Evolutionary conservation across 1,139 yeast species (phyloP).

Genomic region (Debaryomyces coudertii): DNA sequence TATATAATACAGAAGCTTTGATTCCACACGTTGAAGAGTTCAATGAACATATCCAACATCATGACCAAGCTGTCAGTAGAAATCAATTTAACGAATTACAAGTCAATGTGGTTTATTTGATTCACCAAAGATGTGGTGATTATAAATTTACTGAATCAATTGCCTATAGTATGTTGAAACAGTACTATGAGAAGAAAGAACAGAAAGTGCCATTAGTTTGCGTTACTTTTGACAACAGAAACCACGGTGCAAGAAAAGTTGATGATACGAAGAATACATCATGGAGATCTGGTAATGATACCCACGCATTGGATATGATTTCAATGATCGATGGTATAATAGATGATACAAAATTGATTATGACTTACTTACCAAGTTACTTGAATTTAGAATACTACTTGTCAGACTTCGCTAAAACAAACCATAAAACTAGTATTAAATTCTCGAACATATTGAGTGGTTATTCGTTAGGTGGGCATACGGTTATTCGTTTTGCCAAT

Average conservation of each 20-base stretch:
- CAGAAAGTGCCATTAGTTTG: slow-evolving; percentile 41
- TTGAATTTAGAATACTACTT: slow-evolving; percentile 39
- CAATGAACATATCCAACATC: slow-evolving; percentile 14
- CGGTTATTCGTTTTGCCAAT: slow-evolving; percentile 50
- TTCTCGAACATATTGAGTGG: slow-evolving; percentile 51
- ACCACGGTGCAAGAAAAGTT: slow-evolving; percentile 59
- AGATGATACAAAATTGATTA: slow-evolving; percentile 49
- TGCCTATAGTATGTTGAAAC: slow-evolving; percentile 34
- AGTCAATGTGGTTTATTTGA: slow-evolving; percentile 40
- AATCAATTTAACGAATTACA: slow-evolving; percentile 27
- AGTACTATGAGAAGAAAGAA: slow-evolving; percentile 25
- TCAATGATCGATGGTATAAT: slow-evolving; percentile 55
- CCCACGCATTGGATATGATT: slow-evolving; percentile 59
- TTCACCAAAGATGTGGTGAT: slow-evolving; percentile 42
- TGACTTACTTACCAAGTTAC: slow-evolving; percentile 52
- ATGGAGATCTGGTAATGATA: slow-evolving; percentile 52
- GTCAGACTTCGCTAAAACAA: slow-evolving; percentile 23
- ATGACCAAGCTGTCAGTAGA: slow-evolving; percentile 1
- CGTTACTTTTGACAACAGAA: slow-evolving; percentile 60
- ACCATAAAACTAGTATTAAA: slow-evolving; percentile 23
- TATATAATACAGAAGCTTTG: slow-evolving; percentile 37
- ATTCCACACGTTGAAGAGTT: slow-evolving; percentile 26
- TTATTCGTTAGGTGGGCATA: slow-evolving; percentile 65
- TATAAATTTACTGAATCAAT: slow-evolving; percentile 34
- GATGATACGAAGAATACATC: slow-evolving; percentile 37